These are phyloP conservation scores for Bolboschoenoplectus hybrid DNA, from an alignment of 202 grass and related monocot species.

Conservation along the genomic window DNA sequence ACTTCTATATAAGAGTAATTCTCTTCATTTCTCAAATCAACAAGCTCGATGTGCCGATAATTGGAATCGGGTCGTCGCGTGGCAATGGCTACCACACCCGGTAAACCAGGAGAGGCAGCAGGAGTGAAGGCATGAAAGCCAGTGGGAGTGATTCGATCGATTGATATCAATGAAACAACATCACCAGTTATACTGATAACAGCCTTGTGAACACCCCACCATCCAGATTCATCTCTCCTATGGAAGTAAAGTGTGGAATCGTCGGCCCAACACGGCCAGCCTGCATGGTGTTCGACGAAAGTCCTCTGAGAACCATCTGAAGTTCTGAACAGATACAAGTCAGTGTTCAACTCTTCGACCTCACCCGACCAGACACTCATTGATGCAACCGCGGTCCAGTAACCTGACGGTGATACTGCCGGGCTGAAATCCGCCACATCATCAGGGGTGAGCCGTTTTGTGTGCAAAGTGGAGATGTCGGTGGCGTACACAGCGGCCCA, in stretches of 20 bases:
- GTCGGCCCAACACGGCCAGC: conserved; percentile 86
- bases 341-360: conserved; percentile 70
- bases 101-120: conserved; percentile 60
- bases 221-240: conserved; percentile 61
- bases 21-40: conserved; percentile 42
- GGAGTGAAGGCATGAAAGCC: conserved; percentile 93
- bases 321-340: conserved; percentile 74
- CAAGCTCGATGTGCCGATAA: conserved; percentile 82
- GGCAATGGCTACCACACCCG: conserved; percentile 62
- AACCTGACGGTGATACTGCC: conserved; percentile 72
- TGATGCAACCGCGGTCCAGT: conserved; percentile 77
- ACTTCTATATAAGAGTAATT: conserved; percentile 59
- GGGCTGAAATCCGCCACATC: conserved; percentile 75
- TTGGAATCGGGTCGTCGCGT: conserved; percentile 59
- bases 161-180: conserved; percentile 29
- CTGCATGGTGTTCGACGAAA: conserved; percentile 48
- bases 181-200: conserved; percentile 33
- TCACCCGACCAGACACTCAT: conserved; percentile 61
- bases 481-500: conserved; percentile 75
- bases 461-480: conserved; percentile 38
- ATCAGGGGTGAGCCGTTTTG: conserved; percentile 54
- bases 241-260: conserved; percentile 81
- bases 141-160: conserved; percentile 56
- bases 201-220: conserved; percentile 77
- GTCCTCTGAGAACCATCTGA: conserved; percentile 58